Conservation (phyloP, 805 yeast genomes). For the Cyberlindnera maritima region DNA sequence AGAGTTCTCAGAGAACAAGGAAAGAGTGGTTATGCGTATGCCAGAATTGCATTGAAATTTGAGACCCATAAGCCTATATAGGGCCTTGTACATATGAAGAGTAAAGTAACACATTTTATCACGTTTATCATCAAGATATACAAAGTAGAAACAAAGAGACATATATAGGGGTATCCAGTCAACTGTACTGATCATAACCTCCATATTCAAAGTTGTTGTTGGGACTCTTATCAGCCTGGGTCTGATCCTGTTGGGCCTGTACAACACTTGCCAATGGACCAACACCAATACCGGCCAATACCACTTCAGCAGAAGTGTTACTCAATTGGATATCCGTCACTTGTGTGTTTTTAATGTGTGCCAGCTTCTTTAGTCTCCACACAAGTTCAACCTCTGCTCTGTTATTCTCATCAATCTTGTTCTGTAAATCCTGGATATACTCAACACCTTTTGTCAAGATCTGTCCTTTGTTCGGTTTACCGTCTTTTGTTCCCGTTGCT, state of each 20-base stretch:
- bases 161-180: too few relatives aligned
- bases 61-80: too few relatives aligned
- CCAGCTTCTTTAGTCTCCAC: constrained; percentile 53
- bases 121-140: neutral
- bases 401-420: constrained; percentile 73
- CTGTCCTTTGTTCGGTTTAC: constrained; percentile 84
- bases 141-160: neutral
- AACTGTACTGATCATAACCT: constrained; percentile 36
- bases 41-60: constrained; percentile 53
- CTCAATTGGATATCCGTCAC: constrained; percentile 41
- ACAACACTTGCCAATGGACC: constrained; percentile 62
- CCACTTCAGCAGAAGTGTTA: constrained; percentile 77
- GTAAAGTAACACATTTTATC: neutral
- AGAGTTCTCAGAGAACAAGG: constrained; percentile 69
- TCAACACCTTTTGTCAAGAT: constrained; percentile 74
- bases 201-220: constrained; percentile 37
- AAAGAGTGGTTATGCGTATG: constrained; percentile 78
- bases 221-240: constrained; percentile 19
- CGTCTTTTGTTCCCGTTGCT: constrained; percentile 73
- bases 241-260: constrained; percentile 10
- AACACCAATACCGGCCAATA: constrained; percentile 75
- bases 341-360: constrained; percentile 41
- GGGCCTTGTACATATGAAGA: neutral
- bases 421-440: constrained; percentile 64
- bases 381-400: constrained; percentile 74